Evolutionary conservation across 177 flowering plant genomes (phyloP).

Genomic region (Vitis hybrid): DNA sequence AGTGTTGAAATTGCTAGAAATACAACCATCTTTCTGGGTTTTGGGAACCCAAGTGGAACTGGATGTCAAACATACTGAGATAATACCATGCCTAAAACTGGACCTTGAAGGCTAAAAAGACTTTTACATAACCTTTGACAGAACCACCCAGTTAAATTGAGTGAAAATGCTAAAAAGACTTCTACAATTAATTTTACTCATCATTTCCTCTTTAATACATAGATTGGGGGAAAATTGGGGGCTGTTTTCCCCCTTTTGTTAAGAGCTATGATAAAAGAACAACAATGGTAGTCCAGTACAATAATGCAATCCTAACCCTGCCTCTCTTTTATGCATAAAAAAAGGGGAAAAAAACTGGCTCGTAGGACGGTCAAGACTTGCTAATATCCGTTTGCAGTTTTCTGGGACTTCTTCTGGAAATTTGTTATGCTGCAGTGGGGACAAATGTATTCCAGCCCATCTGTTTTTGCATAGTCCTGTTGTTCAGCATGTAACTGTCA

Average conservation of each 20-base stretch:
- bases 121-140: background rate
- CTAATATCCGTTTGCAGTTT: conserved; percentile 61
- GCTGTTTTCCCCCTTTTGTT: background rate
- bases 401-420: conserved; percentile 67
- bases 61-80: too few species aligned
- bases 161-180: background rate
- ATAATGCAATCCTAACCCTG: conserved; percentile 24
- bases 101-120: too few species aligned
- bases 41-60: too few species aligned
- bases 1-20: too few species aligned
- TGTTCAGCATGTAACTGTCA: background rate
- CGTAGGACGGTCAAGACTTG: conserved; percentile 13
- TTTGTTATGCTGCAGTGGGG: conserved; percentile 90
- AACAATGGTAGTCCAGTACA: conserved; percentile 17
- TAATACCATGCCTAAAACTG: too few species aligned
- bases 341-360: background rate
- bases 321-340: conserved; percentile 10
- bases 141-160: conserved; percentile 6
- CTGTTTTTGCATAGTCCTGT: conserved; percentile 99
- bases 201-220: background rate
- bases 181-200: conserved; percentile 18
- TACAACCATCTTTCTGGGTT: too few species aligned
- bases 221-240: conserved; percentile 10
- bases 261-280: conserved; percentile 14
- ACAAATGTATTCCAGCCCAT: conserved; percentile 93